Evolutionary conservation across 2,329 filamentous ascomycete species (phyloP).

Genomic region (Venturia asperata): DNA sequence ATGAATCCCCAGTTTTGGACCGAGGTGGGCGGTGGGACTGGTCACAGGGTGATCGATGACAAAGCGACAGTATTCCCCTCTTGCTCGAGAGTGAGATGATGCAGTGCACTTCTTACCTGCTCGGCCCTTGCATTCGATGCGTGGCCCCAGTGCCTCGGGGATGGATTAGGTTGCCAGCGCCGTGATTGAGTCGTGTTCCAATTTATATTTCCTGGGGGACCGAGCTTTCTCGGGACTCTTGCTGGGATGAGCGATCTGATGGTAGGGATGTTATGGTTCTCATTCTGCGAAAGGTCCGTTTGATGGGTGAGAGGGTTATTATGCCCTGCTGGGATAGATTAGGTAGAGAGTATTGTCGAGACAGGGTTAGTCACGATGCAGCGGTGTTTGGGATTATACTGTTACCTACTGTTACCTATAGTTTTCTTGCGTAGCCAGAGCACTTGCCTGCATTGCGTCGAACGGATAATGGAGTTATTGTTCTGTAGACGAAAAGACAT

Average conservation of each 20-base stretch:
- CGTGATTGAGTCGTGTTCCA: background rate
- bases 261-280: background rate
- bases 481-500: too few relatives aligned
- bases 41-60: background rate
- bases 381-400: background rate
- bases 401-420: too few relatives aligned
- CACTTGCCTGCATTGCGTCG: background rate
- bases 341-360: background rate
- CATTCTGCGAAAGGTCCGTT: background rate
- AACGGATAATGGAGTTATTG: background rate
- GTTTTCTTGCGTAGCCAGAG: too few relatives aligned
- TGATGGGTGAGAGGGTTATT: background rate
- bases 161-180: background rate
- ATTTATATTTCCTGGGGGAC: background rate
- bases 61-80: too few relatives aligned
- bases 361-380: background rate
- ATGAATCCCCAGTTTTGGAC: background rate
- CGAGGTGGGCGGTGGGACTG: background rate
- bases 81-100: too few relatives aligned
- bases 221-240: background rate
- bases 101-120: too few relatives aligned
- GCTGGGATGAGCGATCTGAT: too few relatives aligned
- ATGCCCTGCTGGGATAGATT: constrained; percentile 2
- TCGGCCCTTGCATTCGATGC: too few relatives aligned
- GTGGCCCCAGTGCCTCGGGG: background rate